A percentile compares a stretch with the other conserved stretches of the same genome.
Conservation (phyloP, 257 asterid genomes). For the Solanum lignicaule region DNA sequence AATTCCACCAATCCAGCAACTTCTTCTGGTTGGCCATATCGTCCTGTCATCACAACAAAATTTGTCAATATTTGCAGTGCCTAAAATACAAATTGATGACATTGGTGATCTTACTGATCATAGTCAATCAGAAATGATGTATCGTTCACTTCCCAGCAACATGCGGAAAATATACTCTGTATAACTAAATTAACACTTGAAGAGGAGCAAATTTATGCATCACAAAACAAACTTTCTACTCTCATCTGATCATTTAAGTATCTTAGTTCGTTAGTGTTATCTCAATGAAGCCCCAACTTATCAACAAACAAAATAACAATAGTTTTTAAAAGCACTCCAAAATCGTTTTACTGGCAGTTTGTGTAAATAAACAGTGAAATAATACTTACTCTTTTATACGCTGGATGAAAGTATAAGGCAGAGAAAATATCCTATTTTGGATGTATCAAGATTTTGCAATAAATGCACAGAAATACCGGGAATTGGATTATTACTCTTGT, state of each 20-base stretch:
- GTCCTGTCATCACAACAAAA: slow-evolving; percentile 6
- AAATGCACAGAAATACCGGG: not conserved
- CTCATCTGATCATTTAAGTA: not conserved
- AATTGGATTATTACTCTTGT: not conserved
- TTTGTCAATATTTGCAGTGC: not conserved
- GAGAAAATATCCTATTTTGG: not conserved
- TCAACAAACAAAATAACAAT: not conserved
- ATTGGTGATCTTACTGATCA: not conserved
- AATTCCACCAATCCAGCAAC: slow-evolving; percentile 37
- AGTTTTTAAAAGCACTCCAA: not conserved
- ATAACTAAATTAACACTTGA: not conserved
- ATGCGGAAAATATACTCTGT: not conserved
- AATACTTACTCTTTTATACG: not conserved
- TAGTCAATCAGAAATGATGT: not conserved
- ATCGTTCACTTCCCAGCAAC: not conserved
- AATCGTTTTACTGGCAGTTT: not conserved
- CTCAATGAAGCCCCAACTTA: not conserved
- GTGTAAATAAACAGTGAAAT: not conserved
- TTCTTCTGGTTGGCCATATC: slow-evolving; percentile 38
- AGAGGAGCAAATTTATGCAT: not conserved
- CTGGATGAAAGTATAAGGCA: not conserved
- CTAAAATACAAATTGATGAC: not conserved
- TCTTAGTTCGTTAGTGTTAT: not conserved
- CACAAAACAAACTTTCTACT: not conserved
- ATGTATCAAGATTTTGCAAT: not conserved